phyloP scores from a whole-genome alignment of 345 rosid species.

The Murraya paniculata region DNA sequence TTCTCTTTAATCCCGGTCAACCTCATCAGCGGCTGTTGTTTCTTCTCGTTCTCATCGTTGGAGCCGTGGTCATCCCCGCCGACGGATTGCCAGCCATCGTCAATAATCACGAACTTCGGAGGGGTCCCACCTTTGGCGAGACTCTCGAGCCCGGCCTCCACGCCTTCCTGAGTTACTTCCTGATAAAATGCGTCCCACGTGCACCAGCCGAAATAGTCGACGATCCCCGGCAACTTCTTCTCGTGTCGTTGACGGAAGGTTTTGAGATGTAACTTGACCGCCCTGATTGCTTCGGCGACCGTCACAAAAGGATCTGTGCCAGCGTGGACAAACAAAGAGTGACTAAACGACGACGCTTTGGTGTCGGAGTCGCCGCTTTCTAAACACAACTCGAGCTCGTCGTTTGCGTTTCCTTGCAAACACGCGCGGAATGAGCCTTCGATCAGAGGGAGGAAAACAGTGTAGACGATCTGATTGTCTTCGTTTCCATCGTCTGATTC shows the following conservation, averaged over 20 bases:
- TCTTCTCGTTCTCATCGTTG: constrained; percentile 23
- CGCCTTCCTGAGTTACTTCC: constrained; percentile 91
- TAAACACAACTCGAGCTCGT: constrained; percentile 80
- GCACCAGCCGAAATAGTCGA: constrained; percentile 94
- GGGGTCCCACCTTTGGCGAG: constrained; percentile 76
- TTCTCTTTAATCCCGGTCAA: constrained; percentile 82
- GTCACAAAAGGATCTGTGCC: constrained; percentile 80
- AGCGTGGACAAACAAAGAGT: constrained; percentile 62
- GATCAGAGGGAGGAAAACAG: constrained; percentile 85
- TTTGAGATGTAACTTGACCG: constrained; percentile 66
- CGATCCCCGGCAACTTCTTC: constrained; percentile 77
- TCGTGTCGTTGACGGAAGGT: constrained; percentile 86
- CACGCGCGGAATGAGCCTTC: constrained; percentile 79
- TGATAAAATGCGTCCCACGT: constrained; percentile 99
- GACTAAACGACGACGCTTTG: constrained; percentile 64
- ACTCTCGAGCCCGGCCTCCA: constrained; percentile 70
- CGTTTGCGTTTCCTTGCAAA: constrained; percentile 67
- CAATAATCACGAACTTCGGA: constrained; percentile 82
- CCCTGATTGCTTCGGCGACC: constrained; percentile 64
- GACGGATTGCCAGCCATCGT: constrained; percentile 97
- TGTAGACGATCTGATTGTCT: constrained; percentile 62
- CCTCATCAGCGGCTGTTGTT: constrained; percentile 45
- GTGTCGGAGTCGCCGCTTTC: constrained; percentile 82
- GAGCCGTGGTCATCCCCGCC: constrained; percentile 44
- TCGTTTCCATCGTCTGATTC: constrained; percentile 56